These are phyloP conservation scores for Suhomyces sp. DNA, from an alignment of 805 yeast species.

Conservation along the genomic window DNA sequence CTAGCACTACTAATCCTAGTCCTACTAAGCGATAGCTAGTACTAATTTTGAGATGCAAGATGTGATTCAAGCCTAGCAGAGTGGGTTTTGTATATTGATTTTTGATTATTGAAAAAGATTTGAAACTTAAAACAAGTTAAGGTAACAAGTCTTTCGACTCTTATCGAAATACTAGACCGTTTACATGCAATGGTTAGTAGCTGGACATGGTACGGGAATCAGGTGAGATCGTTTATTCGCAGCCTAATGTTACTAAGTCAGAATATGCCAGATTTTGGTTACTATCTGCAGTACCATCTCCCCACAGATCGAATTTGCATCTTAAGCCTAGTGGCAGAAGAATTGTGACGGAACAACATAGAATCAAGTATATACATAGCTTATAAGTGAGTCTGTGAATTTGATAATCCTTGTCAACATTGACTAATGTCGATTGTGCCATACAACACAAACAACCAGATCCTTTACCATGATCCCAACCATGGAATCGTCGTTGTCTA, in stretches of 20 bases:
- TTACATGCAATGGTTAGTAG: no score
- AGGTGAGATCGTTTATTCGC: not conserved
- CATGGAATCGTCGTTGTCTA: slow-evolving; percentile 35
- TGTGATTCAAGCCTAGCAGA: no score
- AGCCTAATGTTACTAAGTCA: no score
- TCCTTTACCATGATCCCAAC: slow-evolving; percentile 35
- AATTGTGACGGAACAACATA: not conserved
- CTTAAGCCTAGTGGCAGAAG: not conserved
- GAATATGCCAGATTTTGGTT: not conserved
- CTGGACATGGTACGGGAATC: no score
- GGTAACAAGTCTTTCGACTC: no score
- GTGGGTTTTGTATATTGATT: no score
- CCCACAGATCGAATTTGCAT: not conserved
- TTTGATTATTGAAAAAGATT: no score
- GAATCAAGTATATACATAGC: not conserved
- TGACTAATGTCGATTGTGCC: slow-evolving; percentile 38
- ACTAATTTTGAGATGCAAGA: no score
- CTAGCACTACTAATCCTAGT: no score
- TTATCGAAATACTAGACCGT: no score
- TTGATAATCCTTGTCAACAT: not conserved
- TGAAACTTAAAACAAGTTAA: no score
- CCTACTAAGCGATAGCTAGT: no score
- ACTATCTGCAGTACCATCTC: not conserved
- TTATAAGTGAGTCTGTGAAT: not conserved
- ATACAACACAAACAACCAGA: slow-evolving; percentile 26